Conservation (phyloP, 305 asterid genomes). For the Solanum aculeatissimum region DNA sequence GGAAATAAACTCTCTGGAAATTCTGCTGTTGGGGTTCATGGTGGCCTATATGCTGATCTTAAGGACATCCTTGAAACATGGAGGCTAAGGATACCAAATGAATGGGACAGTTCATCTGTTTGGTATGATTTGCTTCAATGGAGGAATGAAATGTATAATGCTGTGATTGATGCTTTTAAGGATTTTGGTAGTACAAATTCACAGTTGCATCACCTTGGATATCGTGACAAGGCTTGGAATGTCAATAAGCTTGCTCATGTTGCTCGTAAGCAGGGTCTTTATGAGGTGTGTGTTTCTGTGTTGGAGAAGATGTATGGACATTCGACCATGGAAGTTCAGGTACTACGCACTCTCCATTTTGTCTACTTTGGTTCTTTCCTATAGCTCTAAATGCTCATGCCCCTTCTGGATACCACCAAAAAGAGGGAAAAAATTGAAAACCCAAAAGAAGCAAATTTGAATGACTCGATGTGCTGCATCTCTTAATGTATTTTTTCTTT, state of each 20-base stretch:
- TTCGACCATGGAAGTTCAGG: slow-evolving; percentile 99
- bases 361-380: not conserved
- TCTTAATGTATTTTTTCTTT: not conserved
- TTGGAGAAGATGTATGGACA: slow-evolving; percentile 99
- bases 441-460: not conserved
- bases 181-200: slow-evolving; percentile 78
- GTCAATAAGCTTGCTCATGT: slow-evolving; percentile 98
- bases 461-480: not conserved
- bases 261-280: slow-evolving; percentile 93
- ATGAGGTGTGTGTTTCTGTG: slow-evolving; percentile 90
- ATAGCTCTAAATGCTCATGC: not conserved
- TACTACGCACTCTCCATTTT: not conserved
- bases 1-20: slow-evolving; percentile 84
- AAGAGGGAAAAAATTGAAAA: not conserved
- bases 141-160: slow-evolving; percentile 98
- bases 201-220: slow-evolving; percentile 94
- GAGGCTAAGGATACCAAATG: slow-evolving; percentile 99
- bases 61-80: slow-evolving; percentile 99
- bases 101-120: slow-evolving; percentile 97
- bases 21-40: slow-evolving; percentile 73
- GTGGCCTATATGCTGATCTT: slow-evolving; percentile 86
- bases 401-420: not conserved
- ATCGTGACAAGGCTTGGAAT: slow-evolving; percentile 99
- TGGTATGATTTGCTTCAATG: slow-evolving; percentile 99
- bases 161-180: slow-evolving; percentile 93